Conservation (phyloP, 306 rosid species). For the Prunus dulcis region DNA sequence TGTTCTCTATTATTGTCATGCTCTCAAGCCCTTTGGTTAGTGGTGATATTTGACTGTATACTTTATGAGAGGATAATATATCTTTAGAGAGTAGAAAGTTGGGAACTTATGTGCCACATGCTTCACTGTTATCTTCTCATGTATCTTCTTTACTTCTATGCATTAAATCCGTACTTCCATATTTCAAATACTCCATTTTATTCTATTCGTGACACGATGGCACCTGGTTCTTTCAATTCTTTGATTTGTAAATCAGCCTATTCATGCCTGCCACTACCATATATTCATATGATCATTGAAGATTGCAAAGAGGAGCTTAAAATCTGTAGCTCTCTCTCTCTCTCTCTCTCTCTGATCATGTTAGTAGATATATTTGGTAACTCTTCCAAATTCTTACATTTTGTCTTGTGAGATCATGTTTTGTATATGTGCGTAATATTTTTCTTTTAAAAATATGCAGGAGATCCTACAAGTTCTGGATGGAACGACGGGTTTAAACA, state of each 20-base stretch:
- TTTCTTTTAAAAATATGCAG: conserved; percentile 41
- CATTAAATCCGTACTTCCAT: neutral
- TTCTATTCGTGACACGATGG: neutral
- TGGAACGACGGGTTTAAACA: conserved; percentile 97
- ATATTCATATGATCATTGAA: too few species aligned
- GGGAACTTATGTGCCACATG: neutral
- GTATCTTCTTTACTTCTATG: neutral
- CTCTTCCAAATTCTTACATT: neutral
- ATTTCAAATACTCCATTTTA: neutral
- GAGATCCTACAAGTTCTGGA: conserved; percentile 91
- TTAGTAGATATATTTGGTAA: neutral
- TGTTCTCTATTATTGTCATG: neutral
- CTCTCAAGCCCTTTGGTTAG: neutral
- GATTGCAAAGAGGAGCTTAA: too few species aligned
- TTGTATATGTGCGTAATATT: neutral
- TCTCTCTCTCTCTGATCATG: too few species aligned
- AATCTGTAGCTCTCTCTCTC: too few species aligned
- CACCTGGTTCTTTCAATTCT: neutral
- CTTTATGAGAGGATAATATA: neutral
- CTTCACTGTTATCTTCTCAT: neutral
- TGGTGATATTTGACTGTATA: neutral
- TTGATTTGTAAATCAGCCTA: neutral
- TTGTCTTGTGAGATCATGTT: conserved; percentile 10
- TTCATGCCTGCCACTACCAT: neutral
- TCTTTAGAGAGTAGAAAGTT: neutral